Conservation (phyloP, 73 alveolate genomes). For the Stentor coeruleus region DNA sequence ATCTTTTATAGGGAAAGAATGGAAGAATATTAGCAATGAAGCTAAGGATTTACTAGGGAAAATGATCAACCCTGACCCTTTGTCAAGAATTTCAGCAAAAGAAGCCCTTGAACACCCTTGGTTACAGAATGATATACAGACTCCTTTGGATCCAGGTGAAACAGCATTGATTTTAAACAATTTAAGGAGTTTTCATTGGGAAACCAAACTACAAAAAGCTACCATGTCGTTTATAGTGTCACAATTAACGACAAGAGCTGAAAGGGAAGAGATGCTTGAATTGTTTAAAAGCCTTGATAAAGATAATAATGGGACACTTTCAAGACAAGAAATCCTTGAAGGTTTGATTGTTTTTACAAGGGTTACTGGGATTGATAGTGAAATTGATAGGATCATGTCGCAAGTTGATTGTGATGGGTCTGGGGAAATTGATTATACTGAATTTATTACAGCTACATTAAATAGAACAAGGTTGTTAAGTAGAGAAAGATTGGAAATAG, state of each 20-base stretch:
- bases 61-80: slow-evolving; percentile 4
- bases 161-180: background rate
- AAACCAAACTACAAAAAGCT: background rate
- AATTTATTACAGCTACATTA: slow-evolving; percentile 34
- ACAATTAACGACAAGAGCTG: background rate
- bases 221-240: background rate
- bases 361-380: slow-evolving; percentile 26
- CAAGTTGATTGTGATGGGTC: slow-evolving; percentile 32
- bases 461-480: slow-evolving; percentile 7
- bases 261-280: slow-evolving; percentile 26
- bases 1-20: slow-evolving; percentile 30
- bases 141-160: background rate
- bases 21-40: slow-evolving; percentile 36
- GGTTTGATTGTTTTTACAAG: slow-evolving; percentile 33
- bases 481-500: slow-evolving; percentile 30
- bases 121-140: background rate
- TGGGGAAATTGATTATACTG: slow-evolving; percentile 43
- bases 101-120: background rate
- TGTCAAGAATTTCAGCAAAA: background rate
- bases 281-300: slow-evolving; percentile 29
- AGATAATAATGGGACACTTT: slow-evolving; percentile 36
- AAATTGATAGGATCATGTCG: slow-evolving; percentile 31
- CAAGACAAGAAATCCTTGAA: slow-evolving; percentile 18
- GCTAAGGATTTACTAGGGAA: background rate
- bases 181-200: background rate